Percentiles rank a stretch among this genome's conserved stretches.
Evolutionary conservation across 2,329 filamentous ascomycete genomes (phyloP).

Genomic region (Alternaria panax): DNA sequence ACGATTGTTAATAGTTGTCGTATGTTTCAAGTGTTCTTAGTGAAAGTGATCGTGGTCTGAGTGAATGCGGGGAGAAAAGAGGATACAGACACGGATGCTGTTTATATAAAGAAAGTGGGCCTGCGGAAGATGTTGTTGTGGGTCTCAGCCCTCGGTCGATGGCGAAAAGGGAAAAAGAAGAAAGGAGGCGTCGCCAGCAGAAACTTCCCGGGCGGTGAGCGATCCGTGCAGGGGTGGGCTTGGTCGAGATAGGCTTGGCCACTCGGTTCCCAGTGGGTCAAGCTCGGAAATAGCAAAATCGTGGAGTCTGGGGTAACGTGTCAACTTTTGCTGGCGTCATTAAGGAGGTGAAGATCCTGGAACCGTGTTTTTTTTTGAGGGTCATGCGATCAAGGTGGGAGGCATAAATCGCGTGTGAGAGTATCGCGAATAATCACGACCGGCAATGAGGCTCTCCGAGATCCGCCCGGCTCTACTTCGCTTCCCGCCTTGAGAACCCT

Average conservation of each 20-base stretch:
- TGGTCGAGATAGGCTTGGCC: slow-evolving; percentile 5
- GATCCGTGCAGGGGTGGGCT: slow-evolving; percentile 21
- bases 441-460: slow-evolving; percentile 2
- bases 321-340: background rate
- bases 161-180: slow-evolving; percentile 9
- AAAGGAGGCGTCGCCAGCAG: slow-evolving; percentile 17
- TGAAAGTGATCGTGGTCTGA: slow-evolving; percentile 5
- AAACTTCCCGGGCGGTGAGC: slow-evolving; percentile 26
- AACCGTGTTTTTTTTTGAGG: background rate
- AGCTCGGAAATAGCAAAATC: background rate
- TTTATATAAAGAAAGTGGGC: slow-evolving; percentile 27
- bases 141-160: slow-evolving; percentile 3
- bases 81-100: slow-evolving; percentile 5
- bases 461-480: slow-evolving; percentile 4
- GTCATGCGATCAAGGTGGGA: rapidly evolving
- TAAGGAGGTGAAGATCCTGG: background rate
- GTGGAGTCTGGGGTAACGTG: slow-evolving; percentile 8
- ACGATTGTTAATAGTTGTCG: slow-evolving; percentile 1
- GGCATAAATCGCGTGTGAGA: background rate
- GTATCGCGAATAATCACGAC: background rate
- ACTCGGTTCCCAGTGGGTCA: background rate
- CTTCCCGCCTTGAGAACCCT: slow-evolving; percentile 1
- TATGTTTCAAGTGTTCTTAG: background rate
- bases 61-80: slow-evolving; percentile 18
- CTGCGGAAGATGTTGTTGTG: slow-evolving; percentile 6